A percentile compares a stretch with the other conserved stretches of the same genome.
Conservation (phyloP, 225 moss, liverwort and hornwort species). For the Lunularia cruciata region DNA sequence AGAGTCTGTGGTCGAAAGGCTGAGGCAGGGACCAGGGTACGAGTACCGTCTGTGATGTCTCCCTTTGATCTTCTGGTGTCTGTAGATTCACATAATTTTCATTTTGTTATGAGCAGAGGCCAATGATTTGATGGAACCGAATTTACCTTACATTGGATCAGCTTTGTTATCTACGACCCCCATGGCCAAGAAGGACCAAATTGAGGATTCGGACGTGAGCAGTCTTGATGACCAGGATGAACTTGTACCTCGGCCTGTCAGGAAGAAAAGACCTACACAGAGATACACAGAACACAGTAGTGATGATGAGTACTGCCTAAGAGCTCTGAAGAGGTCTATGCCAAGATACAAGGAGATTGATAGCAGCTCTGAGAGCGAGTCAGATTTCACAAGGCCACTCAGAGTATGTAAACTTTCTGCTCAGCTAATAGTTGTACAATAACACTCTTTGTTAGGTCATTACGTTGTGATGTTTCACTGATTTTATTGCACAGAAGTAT, state of each 20-base stretch:
- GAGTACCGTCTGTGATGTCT: too few species aligned
- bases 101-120: constrained; percentile 15
- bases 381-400: constrained; percentile 35
- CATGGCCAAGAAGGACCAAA: constrained; percentile 30
- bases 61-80: too few species aligned
- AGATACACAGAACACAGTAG: constrained; percentile 49
- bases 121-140: constrained; percentile 30
- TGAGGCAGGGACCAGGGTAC: too few species aligned
- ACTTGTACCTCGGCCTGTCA: constrained; percentile 32
- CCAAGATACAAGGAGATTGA: constrained; percentile 47
- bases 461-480: too few species aligned
- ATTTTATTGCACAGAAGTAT: too few species aligned
- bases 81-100: neutral
- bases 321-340: constrained; percentile 41
- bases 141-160: constrained; percentile 13
- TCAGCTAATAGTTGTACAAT: too few species aligned
- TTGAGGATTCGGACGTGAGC: constrained; percentile 44
- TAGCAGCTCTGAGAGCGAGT: constrained; percentile 53
- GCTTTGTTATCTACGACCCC: constrained; percentile 12
- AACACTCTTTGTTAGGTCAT: too few species aligned
- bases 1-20: too few species aligned
- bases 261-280: constrained; percentile 47
- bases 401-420: constrained; percentile 31
- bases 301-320: constrained; percentile 45
- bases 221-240: constrained; percentile 48